Conservation (phyloP, 441 rosid species). For the Theobroma grandiflorum region DNA sequence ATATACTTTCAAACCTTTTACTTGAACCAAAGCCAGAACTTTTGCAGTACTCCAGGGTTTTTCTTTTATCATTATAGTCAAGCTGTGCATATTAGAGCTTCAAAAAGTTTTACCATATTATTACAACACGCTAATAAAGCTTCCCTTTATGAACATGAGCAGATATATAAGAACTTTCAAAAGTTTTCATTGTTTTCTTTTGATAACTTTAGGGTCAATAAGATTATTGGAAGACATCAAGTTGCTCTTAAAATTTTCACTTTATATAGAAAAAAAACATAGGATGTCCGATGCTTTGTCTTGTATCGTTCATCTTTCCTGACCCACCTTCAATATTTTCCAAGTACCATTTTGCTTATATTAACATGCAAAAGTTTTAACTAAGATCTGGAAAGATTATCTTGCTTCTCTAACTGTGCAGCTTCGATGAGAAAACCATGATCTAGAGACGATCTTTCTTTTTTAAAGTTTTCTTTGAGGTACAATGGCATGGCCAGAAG, state of each 20-base stretch:
- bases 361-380: constrained; percentile 16
- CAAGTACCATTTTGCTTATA: neutral
- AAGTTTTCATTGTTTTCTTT: neutral
- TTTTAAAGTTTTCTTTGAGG: no score
- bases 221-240: neutral
- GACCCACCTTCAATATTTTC: neutral
- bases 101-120: no score
- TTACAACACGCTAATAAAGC: no score
- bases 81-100: no score
- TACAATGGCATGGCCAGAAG: no score
- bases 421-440: neutral
- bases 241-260: neutral
- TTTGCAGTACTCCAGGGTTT: no score
- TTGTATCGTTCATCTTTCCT: neutral
- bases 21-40: no score
- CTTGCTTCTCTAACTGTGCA: neutral
- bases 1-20: no score
- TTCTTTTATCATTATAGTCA: no score
- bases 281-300: neutral
- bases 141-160: no score
- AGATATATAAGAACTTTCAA: neutral
- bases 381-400: constrained; percentile 10
- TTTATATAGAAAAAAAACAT: constrained; percentile 1
- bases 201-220: neutral
- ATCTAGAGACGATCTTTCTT: neutral